A percentile compares a stretch with the other conserved stretches of the same genome.
phyloP scores from a whole-genome alignment of 2,329 filamentous ascomycete species.

The Dothideomycetes sp. region DNA sequence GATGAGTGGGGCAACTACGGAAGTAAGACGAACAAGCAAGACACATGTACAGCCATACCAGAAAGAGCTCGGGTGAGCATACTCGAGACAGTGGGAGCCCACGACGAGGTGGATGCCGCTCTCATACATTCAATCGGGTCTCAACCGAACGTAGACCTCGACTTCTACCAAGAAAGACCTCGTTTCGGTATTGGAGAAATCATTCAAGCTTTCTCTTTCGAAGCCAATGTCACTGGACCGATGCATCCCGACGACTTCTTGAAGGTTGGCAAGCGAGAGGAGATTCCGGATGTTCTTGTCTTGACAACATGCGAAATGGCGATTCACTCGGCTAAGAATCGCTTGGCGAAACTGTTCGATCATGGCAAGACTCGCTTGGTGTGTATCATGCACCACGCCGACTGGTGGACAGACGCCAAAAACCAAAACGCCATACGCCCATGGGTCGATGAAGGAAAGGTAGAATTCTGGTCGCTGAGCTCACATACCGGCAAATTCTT shows the following conservation, averaged over 20 bases:
- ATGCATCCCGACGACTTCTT: constrained; percentile 11
- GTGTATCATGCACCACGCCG: constrained; percentile 21
- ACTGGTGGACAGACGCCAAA: constrained; percentile 19
- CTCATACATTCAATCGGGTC: constrained; percentile 23
- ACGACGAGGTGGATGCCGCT: constrained; percentile 25
- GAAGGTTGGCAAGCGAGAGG: constrained; percentile 11
- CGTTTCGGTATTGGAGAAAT: constrained; percentile 23
- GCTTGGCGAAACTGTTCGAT: constrained; percentile 18
- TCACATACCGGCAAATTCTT: constrained; percentile 22
- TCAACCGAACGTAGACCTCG: constrained; percentile 18
- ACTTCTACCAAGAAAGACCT: constrained; percentile 20
- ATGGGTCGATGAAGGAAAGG: constrained; percentile 19
- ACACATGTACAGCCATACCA: constrained; percentile 1
- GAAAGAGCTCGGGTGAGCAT: constrained; percentile 30
- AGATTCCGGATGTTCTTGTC: constrained; percentile 21
- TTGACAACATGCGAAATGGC: constrained; percentile 23
- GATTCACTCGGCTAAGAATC: constrained; percentile 14
- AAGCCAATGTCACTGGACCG: constrained; percentile 14
- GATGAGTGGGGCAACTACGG: constrained; percentile 3
- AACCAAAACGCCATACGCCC: constrained; percentile 16
- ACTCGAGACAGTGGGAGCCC: constrained; percentile 21
- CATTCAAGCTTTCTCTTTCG: constrained; percentile 21
- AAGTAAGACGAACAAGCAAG: background rate
- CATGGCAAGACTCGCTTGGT: constrained; percentile 21
- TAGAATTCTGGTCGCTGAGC: constrained; percentile 22